phyloP scores from a whole-genome alignment of 2,329 filamentous ascomycete genomes.

The Fonsecaea monophora region DNA sequence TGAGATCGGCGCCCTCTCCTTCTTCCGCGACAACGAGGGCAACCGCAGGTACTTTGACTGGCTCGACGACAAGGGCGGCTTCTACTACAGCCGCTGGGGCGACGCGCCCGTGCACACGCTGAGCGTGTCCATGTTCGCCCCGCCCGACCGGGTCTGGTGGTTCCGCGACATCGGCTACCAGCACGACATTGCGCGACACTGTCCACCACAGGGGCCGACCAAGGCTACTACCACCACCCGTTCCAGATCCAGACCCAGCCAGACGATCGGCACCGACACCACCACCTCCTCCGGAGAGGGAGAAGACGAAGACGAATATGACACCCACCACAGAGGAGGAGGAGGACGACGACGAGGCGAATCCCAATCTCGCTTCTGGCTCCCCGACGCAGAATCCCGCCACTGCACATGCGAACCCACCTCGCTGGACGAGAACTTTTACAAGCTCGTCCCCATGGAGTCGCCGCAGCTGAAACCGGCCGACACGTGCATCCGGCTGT shows the following conservation, averaged over 20 bases:
- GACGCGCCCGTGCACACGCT: constrained; percentile 62
- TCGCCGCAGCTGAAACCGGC: constrained; percentile 56
- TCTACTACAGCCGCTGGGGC: constrained; percentile 57
- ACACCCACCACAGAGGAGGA: not conserved
- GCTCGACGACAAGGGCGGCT: constrained; percentile 58
- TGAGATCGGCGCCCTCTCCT: constrained; percentile 58
- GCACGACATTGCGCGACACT: constrained; percentile 54
- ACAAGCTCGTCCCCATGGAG: constrained; percentile 56
- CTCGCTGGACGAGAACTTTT: constrained; percentile 55
- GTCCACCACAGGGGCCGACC: constrained; percentile 25
- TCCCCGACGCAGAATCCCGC: not conserved
- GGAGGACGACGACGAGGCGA: too few relatives aligned
- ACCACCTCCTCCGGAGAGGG: not conserved
- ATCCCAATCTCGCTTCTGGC: not conserved
- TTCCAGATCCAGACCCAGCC: constrained; percentile 30
- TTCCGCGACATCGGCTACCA: constrained; percentile 58
- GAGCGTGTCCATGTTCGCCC: constrained; percentile 61
- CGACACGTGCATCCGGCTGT: constrained; percentile 57
- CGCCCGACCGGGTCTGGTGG: constrained; percentile 60
- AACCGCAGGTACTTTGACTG: constrained; percentile 57
- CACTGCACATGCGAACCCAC: constrained; percentile 55
- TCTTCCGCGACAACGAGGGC: constrained; percentile 56
- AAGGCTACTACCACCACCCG: constrained; percentile 40
- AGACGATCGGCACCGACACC: not conserved
- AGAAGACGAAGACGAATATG: too few relatives aligned